Conservation (phyloP, 352 stramenopile species). For the Globisporangium solare region DNA sequence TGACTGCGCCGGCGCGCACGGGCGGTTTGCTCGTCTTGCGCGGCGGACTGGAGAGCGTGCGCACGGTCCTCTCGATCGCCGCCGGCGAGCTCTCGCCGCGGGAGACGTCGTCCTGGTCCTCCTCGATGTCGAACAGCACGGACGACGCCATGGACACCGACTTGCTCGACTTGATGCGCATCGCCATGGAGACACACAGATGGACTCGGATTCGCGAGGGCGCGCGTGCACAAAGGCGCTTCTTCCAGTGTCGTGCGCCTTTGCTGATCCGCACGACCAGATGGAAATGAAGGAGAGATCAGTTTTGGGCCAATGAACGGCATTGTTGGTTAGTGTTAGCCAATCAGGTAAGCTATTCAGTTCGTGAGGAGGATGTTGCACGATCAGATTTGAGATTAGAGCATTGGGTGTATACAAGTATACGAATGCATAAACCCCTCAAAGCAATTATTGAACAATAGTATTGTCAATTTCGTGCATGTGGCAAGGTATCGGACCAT, state of each 20-base stretch:
- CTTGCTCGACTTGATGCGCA: conserved; percentile 23
- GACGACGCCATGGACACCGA: conserved; percentile 18
- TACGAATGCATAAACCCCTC: too few species aligned
- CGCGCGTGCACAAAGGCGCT: not conserved
- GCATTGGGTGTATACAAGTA: too few species aligned
- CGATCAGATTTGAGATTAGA: too few species aligned
- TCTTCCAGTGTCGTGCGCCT: not conserved
- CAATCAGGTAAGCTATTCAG: not conserved
- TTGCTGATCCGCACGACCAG: not conserved
- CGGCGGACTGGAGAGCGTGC: conserved; percentile 16
- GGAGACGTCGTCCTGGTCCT: conserved; percentile 23
- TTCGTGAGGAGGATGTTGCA: too few species aligned
- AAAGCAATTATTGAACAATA: too few species aligned
- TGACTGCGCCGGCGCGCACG: conserved; percentile 24
- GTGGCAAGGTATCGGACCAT: too few species aligned
- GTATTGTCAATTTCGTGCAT: too few species aligned
- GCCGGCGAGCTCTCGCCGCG: conserved; percentile 10
- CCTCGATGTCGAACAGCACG: conserved; percentile 40
- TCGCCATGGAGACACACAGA: conserved; percentile 1
- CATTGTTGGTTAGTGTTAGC: not conserved
- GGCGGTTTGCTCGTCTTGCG: conserved; percentile 8
- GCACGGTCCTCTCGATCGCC: conserved; percentile 16
- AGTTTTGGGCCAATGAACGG: not conserved
- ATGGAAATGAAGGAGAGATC: not conserved
- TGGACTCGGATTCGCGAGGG: not conserved